Percentiles rank a stretch among this genome's conserved stretches.
Conservation (phyloP, 768 basidiomycete genomes). For the Gymnopilus dilepis region DNA sequence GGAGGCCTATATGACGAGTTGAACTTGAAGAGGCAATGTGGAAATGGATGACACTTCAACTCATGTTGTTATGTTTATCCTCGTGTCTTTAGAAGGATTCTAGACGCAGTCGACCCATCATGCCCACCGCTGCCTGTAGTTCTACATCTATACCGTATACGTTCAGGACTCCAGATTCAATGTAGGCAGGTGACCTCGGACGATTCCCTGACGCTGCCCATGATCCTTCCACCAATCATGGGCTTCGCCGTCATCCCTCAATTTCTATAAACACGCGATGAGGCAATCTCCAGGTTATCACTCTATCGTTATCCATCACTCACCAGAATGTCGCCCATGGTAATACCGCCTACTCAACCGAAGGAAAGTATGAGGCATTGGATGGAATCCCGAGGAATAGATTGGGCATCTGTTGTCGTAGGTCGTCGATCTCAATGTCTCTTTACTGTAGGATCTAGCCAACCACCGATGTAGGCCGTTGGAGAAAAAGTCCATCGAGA, state of each 20-base stretch:
- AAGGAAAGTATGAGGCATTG: neutral
- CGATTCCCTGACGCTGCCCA: neutral
- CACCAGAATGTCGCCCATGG: neutral
- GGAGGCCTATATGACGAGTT: too few species aligned
- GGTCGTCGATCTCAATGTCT: neutral
- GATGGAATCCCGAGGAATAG: neutral
- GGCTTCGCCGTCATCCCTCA: neutral
- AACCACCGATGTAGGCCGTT: neutral
- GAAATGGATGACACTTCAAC: too few species aligned
- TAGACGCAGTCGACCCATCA: neutral
- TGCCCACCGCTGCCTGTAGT: too few species aligned
- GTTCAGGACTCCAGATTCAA: too few species aligned
- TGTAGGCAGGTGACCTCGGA: too few species aligned
- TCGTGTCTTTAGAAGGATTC: too few species aligned
- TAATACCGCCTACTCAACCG: neutral
- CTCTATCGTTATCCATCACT: too few species aligned
- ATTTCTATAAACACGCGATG: neutral
- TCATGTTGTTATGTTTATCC: too few species aligned
- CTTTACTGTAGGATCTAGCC: neutral
- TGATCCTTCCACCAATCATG: neutral
- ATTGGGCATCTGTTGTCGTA: too few species aligned
- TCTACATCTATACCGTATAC: too few species aligned
- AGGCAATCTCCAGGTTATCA: neutral
- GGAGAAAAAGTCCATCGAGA: neutral
- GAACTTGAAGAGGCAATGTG: too few species aligned